Base-by-base conservation (phyloP, 257 asterid genomes). In the Penstemon newberryi region DNA sequence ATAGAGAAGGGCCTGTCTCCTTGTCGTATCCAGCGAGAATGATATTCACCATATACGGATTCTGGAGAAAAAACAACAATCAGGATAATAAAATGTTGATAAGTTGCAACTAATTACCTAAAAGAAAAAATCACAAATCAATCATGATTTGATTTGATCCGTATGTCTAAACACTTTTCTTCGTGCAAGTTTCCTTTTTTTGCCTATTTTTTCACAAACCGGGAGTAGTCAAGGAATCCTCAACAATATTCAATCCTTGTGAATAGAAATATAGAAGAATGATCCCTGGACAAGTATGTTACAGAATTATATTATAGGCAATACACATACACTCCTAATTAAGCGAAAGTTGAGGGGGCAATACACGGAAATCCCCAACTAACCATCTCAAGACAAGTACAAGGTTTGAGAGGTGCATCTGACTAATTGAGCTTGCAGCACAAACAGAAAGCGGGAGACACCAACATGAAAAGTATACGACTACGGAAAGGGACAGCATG, bases 21-120 rank as follows among this genome's bases (percentile, higher is more conserved):
- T 91, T 86, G 75, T 94, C 99, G 50, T 87, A 94, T 56, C 99
- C 99, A 44, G 96, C 99, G 56, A 91, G 81, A 70, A 91, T 73
- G 74, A 93, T 83, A 54, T 93, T 93, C 80, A 93, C 97, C 67
- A 51, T 50, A 83, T 93, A 93, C 9, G 97, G 97, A 72, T 84
- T 90, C 98, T 90, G 84, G 47, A 65, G 33, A 42, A 49, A 70
- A 40, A 60, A 67, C 50, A 65, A 46, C 58, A 56, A 7, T 8
- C 3, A 60, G 33, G 5, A 54, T 39, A 58, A 18, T 47, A 41
- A 67, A 36, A 8, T 40, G 38, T 67, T 19, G 18, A 7, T n/a
- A 37, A 57, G 10, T 41, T 42, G 47, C 6, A 49, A 15, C 19
- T 13, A 25, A 56, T 3, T 36, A 47, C 50, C 46, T 1, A 10